Base-by-base conservation (phyloP, 1,284 basidiomycete genomes). In the Peniophora sp. region DNA sequence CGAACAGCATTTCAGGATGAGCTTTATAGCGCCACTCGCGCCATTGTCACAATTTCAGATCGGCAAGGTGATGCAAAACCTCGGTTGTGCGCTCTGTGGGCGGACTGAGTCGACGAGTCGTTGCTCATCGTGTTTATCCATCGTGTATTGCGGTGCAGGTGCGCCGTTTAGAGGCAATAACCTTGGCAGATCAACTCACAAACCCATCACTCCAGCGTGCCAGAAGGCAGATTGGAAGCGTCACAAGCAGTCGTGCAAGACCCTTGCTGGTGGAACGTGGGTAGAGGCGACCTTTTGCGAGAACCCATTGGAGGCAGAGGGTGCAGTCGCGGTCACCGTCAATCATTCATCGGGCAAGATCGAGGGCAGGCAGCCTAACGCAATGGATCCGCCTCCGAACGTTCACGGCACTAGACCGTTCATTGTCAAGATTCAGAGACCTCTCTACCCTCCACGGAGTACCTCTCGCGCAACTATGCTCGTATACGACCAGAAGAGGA, bases 361-460 rank as follows among this genome's bases (percentile, higher is more conserved):
- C 15, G 18, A 41, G 5, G 12, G 12, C 6, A 12, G 27, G 12
- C 27, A 12, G 6, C 27, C 27, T 6, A 32, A 32, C 12, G 27
- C 14, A 41, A 20, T 8, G 37, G 37, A 20, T 15, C n/a, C 54
- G 10, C 62, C 62, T 3, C 62, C 62, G 6, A 68, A 73, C 54
- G 58, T 66, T 11, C 67, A 71, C 53, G 63, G 62, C 11, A 58
- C 64, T 10, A 64, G 62, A 20, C 55, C 61, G 1, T 74, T 74
- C 60, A 58, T 75, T 18, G 60, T 72, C 54, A 76, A 76, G 54
- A 61, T 74, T 24, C 72, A 75, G 52, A 57, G 47, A 60, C 60
- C 23, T 51, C 44, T 18, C 55, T 56, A 46, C 58, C 60, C 20
- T 20, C 27, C 27, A 32, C 27, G 12, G 12, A 32, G 27, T 32